These are phyloP conservation scores for Acer yangbiense DNA, from an alignment of 345 rosid species.

Conservation along the genomic window DNA sequence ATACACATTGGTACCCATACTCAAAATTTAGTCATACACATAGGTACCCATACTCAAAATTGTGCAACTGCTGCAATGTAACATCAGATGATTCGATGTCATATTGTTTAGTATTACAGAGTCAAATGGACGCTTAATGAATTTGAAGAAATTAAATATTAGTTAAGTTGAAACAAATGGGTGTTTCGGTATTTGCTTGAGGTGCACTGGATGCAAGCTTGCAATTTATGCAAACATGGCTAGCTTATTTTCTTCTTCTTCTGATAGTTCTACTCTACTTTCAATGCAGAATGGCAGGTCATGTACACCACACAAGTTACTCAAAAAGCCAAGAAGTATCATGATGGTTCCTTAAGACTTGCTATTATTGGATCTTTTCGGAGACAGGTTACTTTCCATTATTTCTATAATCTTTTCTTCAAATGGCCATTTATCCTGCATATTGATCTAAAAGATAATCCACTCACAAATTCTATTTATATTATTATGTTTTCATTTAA, in stretches of 20 bases:
- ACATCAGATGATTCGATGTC: background rate
- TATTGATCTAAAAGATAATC: constrained; percentile 13
- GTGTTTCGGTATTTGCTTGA: background rate
- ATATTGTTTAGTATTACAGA: background rate
- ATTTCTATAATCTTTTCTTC: constrained; percentile 1
- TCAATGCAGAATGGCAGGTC: constrained; percentile 55
- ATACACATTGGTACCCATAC: too few species aligned
- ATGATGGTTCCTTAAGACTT: constrained; percentile 55
- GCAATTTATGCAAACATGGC: background rate
- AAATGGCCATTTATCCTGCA: constrained; percentile 5
- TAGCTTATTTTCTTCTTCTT: background rate
- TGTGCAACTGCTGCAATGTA: background rate
- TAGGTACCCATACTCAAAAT: background rate
- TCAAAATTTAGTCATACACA: background rate
- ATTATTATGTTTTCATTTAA: background rate
- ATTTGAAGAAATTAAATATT: background rate
- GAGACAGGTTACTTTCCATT: constrained; percentile 47
- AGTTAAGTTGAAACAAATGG: background rate
- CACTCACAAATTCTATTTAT: background rate
- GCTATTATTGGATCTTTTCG: constrained; percentile 33
- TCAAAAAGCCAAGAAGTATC: constrained; percentile 68
- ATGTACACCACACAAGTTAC: constrained; percentile 61
- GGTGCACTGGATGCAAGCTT: background rate
- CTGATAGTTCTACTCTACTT: constrained; percentile 2
- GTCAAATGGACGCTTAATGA: background rate